Percentiles rank a stretch among this genome's conserved stretches.
Conservation (phyloP, 2,329 filamentous ascomycete species). For the Scytalidium lignicola region DNA sequence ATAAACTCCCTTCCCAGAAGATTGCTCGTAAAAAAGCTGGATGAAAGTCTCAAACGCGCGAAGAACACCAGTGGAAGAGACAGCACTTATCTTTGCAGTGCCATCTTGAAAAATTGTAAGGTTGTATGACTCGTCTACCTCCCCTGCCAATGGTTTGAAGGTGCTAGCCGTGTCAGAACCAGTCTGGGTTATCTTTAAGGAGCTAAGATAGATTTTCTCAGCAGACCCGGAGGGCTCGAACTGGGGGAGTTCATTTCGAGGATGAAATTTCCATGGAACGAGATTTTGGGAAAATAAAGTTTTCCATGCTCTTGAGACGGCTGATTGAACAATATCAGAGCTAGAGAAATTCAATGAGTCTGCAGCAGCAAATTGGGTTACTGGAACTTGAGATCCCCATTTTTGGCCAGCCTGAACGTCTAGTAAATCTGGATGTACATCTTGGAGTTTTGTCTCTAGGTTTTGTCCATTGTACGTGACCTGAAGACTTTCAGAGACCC, state of each 20-base stretch:
- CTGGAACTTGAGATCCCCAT: background rate
- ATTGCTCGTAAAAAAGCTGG: constrained; percentile 75
- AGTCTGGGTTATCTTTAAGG: constrained; percentile 59
- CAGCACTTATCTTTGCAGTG: constrained; percentile 56
- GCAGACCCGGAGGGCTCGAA: constrained; percentile 55
- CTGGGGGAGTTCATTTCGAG: constrained; percentile 48
- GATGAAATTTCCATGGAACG: constrained; percentile 73
- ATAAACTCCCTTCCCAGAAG: constrained; percentile 54
- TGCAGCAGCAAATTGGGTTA: constrained; percentile 2
- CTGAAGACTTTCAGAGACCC: constrained; percentile 45
- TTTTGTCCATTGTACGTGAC: constrained; percentile 52
- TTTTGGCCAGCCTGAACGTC: background rate
- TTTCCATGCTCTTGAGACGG: constrained; percentile 52
- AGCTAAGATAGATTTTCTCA: constrained; percentile 46
- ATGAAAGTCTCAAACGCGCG: constrained; percentile 71
- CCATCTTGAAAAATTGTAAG: constrained; percentile 56
- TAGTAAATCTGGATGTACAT: background rate
- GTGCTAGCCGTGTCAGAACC: constrained; percentile 45
- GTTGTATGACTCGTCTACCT: constrained; percentile 72
- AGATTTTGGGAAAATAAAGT: constrained; percentile 65
- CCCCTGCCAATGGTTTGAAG: constrained; percentile 55
- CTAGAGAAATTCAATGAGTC: constrained; percentile 26
- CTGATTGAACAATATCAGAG: constrained; percentile 50
- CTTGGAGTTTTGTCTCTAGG: background rate
- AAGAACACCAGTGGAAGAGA: constrained; percentile 63